phyloP scores from a whole-genome alignment of 202 grass and related monocot genomes.

The Digitaria exilis region DNA sequence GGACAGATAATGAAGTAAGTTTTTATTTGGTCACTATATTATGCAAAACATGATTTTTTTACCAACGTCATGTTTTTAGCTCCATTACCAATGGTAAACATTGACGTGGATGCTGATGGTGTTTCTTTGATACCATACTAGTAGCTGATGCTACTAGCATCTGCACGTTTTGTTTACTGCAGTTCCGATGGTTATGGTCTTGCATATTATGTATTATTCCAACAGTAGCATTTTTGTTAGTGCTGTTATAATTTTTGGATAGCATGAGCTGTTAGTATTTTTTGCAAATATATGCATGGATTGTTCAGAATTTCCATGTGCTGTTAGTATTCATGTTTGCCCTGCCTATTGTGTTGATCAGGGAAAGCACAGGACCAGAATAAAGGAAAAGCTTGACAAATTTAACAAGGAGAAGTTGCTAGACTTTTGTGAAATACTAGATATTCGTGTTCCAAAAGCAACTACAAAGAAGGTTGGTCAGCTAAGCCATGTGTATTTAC shows the following conservation, averaged over 20 bases:
- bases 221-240: not conserved
- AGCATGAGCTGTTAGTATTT: not conserved
- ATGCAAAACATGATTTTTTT: not conserved
- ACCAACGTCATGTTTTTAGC: not conserved
- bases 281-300: not conserved
- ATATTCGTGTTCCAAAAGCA: conserved; percentile 55
- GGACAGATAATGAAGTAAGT: conserved; percentile 64
- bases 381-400: conserved; percentile 90
- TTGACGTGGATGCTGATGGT: not conserved
- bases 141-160: not conserved
- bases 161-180: not conserved
- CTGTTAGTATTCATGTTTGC: conserved; percentile 21
- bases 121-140: not conserved
- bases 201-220: not conserved
- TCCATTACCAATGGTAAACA: not conserved
- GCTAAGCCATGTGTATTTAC: not conserved
- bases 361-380: conserved; percentile 71
- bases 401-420: conserved; percentile 80
- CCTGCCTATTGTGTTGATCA: conserved; percentile 42
- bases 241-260: not conserved
- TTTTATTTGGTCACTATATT: not conserved
- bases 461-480: conserved; percentile 76
- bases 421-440: conserved; percentile 91
- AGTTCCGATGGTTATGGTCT: not conserved
- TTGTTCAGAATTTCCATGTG: conserved; percentile 1